Evolutionary conservation across 140 eudicot species (phyloP), one percentile per base, ranked within the genome.

Genomic region (Flaveria floridana): DNA sequence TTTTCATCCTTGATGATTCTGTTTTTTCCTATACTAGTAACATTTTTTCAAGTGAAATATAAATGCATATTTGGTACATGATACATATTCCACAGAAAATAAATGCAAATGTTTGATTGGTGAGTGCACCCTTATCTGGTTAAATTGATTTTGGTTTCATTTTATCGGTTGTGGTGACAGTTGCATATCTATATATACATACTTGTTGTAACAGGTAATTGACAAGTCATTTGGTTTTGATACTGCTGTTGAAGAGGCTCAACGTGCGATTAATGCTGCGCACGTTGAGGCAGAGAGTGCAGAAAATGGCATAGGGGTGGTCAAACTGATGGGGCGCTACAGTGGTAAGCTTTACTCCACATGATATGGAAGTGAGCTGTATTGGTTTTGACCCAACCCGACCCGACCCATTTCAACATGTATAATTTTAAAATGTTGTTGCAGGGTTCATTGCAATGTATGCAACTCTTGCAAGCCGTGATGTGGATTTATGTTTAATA

Each of bases 231-330:
- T 92, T 58, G 98, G 98, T 61, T 92, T 92, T 85, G 98, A 92
- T 86, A 87, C 98, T 81, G 96, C 98, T 71, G 98, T 92, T 57
- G 98, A 92, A 87, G 98, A 92, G 75, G 98, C 96, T 73, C 98
- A 92, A 74, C 92, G 96, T 65, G 96, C 98, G 73, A 92, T 92
- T 70, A 89, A 92, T 75, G 96, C 98, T 68, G 96, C 98, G 50
- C 96, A 92, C 73, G 97, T 89, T 78, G 97, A 92, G 85, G 96
- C 97, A 30, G 88, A 84, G 71, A 92, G 97, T 87, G 85, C 89
- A 28, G 92, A 86, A 84, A 89, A 92, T 11, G 92, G 97, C 42
- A 74, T 92, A 75, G 97, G 97, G 55, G 96, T 92, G 12, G 96
- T 92, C 82, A 92, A 92, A 78, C 78, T 92, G 68, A 92, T 92